Conservation (phyloP, 2,329 filamentous ascomycete genomes). For the Rutstroemia sp. region DNA sequence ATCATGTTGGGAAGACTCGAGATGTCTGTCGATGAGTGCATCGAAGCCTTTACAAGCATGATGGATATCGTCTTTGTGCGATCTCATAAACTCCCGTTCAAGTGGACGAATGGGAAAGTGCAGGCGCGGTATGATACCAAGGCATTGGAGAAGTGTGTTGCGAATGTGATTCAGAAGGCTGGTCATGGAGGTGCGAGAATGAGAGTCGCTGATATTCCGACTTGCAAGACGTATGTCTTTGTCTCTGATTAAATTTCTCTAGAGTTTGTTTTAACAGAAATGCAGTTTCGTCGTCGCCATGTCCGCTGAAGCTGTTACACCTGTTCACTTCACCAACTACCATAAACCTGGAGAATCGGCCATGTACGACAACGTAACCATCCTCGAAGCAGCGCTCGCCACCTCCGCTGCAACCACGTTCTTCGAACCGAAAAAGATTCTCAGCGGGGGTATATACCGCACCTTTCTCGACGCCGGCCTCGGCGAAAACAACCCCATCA, state of each 20-base stretch:
- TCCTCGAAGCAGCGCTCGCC: background rate
- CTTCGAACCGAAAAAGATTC: background rate
- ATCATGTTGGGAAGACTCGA: background rate
- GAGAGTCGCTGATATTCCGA: background rate
- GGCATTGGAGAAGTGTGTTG: background rate
- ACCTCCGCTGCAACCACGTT: background rate
- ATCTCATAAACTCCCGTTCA: background rate
- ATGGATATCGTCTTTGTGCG: background rate
- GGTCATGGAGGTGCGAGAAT: background rate
- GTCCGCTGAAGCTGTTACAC: background rate
- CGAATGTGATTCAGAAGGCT: background rate
- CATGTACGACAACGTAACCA: background rate
- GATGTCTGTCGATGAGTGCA: background rate
- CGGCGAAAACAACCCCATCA: background rate
- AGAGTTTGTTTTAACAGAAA: background rate
- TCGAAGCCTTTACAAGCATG: background rate
- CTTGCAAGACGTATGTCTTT: background rate
- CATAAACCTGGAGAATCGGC: background rate
- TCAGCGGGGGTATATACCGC: background rate
- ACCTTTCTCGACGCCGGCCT: background rate
- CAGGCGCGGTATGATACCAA: background rate
- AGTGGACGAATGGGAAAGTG: background rate
- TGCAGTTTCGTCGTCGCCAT: background rate
- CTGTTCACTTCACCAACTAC: background rate
- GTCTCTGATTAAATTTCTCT: background rate